Evolutionary conservation across 2,329 filamentous ascomycete species (phyloP).

Genomic region (Thermochaetoides dissita): DNA sequence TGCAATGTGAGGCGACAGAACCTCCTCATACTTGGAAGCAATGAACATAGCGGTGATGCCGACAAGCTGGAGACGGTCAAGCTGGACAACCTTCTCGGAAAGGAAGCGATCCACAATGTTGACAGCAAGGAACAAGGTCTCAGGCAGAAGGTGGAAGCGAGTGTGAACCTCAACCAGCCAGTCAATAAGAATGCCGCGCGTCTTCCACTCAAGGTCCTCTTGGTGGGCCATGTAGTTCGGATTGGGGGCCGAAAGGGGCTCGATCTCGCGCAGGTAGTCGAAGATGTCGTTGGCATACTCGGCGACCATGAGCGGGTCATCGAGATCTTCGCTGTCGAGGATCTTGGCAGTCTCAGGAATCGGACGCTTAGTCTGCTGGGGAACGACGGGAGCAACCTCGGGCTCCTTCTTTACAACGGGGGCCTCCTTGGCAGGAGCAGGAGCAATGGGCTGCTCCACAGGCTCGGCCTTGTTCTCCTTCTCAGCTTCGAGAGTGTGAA

Average conservation of each 20-base stretch:
- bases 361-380: constrained; percentile 18
- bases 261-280: constrained; percentile 81
- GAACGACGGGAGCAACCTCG: neutral
- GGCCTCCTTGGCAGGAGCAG: constrained; percentile 19
- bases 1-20: constrained; percentile 87
- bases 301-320: constrained; percentile 94
- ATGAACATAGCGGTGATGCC: constrained; percentile 99
- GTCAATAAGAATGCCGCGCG: constrained; percentile 90
- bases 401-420: constrained; percentile 16
- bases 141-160: constrained; percentile 85
- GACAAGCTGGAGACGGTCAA: constrained; percentile 90
- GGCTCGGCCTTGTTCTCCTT: constrained; percentile 28
- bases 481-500: constrained; percentile 38
- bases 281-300: constrained; percentile 97
- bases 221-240: constrained; percentile 92
- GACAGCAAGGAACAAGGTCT: constrained; percentile 91
- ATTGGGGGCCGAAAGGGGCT: constrained; percentile 67
- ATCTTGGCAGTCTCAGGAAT: constrained; percentile 36
- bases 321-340: constrained; percentile 73
- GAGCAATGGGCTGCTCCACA: constrained; percentile 12
- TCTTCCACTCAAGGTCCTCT: constrained; percentile 94
- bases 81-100: constrained; percentile 85
- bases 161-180: constrained; percentile 98
- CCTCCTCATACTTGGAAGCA: constrained; percentile 96
- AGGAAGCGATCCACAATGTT: constrained; percentile 98